Conservation (phyloP, 495 filamentous ascomycete genomes). For the Penicillium paxilli region DNA sequence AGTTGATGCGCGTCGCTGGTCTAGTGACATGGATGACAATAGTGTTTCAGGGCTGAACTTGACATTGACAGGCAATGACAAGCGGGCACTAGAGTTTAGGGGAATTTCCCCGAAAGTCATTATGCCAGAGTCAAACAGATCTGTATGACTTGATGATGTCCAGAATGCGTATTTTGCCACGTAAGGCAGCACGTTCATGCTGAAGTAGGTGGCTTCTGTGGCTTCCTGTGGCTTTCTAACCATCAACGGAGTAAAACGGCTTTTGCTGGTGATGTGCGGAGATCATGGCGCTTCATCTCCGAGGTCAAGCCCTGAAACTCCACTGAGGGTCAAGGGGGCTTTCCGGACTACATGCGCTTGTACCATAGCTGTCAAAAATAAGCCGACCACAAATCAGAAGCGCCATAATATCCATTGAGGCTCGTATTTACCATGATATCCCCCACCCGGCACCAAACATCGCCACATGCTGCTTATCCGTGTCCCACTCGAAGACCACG, state of each 20-base stretch:
- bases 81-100: neutral
- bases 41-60: neutral
- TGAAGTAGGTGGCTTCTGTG: too few species aligned
- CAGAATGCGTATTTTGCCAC: too few species aligned
- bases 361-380: neutral
- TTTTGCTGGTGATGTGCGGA: neutral
- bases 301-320: neutral
- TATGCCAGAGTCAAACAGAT: neutral
- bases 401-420: neutral
- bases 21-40: neutral
- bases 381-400: neutral
- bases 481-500: neutral
- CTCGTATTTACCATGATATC: neutral
- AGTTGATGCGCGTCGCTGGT: neutral
- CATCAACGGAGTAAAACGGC: too few species aligned
- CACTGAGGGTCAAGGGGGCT: neutral
- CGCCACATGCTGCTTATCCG: neutral
- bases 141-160: too few species aligned
- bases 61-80: neutral
- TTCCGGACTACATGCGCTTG: neutral
- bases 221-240: too few species aligned
- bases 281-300: neutral
- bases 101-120: neutral
- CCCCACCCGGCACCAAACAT: neutral
- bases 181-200: too few species aligned